phyloP scores from a whole-genome alignment of 2,329 filamentous ascomycete genomes.

The Aureobasidium lini region DNA sequence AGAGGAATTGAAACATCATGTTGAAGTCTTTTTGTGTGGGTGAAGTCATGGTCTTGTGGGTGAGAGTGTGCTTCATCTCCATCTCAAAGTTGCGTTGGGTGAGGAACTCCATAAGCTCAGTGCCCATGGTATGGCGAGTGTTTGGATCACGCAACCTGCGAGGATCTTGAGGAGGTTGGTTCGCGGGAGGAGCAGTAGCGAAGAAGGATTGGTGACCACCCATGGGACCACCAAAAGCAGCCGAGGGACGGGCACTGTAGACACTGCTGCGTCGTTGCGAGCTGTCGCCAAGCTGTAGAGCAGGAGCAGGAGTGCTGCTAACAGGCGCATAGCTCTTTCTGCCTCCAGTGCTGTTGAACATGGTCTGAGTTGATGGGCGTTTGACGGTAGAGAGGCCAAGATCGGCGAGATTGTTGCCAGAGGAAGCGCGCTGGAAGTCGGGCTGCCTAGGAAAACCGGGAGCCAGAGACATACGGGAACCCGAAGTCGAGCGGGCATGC shows the following conservation, averaged over 20 bases:
- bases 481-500: constrained; percentile 76
- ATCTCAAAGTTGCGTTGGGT: constrained; percentile 92
- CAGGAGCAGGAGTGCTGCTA: constrained; percentile 40
- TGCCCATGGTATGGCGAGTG: constrained; percentile 74
- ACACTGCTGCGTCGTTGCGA: constrained; percentile 68
- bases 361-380: constrained; percentile 69
- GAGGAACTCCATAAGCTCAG: constrained; percentile 87
- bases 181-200: constrained; percentile 71
- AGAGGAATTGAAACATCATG: constrained; percentile 95
- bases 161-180: constrained; percentile 78
- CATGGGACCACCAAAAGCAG: constrained; percentile 50
- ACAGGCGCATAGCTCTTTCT: constrained; percentile 66
- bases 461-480: constrained; percentile 77
- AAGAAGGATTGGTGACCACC: constrained; percentile 84
- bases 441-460: constrained; percentile 77
- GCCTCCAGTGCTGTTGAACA: constrained; percentile 49
- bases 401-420: constrained; percentile 65
- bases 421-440: constrained; percentile 76
- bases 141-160: constrained; percentile 74
- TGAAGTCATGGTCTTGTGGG: constrained; percentile 82
- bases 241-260: constrained; percentile 50
- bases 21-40: constrained; percentile 99
- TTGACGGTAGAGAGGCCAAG: constrained; percentile 76
- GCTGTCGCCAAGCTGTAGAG: constrained; percentile 45
- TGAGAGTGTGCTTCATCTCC: constrained; percentile 93